Base-by-base conservation (phyloP, 805 yeast genomes). In the Nakazawaea peltata region DNA sequence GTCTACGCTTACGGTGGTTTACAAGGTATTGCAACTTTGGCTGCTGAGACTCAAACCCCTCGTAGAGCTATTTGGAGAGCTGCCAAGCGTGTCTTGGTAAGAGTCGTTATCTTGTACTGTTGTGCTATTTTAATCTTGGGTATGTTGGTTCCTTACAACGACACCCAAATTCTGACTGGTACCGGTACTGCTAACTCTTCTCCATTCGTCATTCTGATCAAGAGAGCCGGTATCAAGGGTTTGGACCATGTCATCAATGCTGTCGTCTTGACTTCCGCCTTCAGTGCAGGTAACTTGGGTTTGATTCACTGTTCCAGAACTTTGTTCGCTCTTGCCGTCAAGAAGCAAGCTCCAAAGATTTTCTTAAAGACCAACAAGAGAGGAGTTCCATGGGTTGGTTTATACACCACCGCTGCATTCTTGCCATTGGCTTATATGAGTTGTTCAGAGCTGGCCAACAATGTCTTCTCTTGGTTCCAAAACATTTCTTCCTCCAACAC, bases 1-100 rank as follows among this genome's bases (percentile, higher is more conserved):
- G 81, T 83, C 13, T 81, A 81, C 63, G 81, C 88, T 19, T 81
- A 70, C 55, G 87, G 80, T 59, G 88, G 88, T 54, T 77, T 81
- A 32, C 90, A 81, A 55, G 65, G 39, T 24, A 47, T 71, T 27
- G 78, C 76, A 15, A 57, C 73, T 21, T 64, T 75, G 13, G 78
- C 78, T 1, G 70, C 72, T 26, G 79, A 72, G 44, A 59, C 74
- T 5, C 61, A 64, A 42, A 71, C 72, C 45, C 79, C 80, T 1
- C 50, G 64, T 26, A 58, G 55, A 27, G 67, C 72, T 11, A 62
- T 73, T 40, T 79, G 79, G 5, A 53, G 53, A 24, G 78, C 75
- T 8, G 69, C 71, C 30, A 57, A 65, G 37, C 71, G 70, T 29
- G 71, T 74, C 0, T 69, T 74, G 43, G 62, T 65, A 60, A 58